These are phyloP conservation scores for Ceratocystis variospora DNA, from an alignment of 2,329 filamentous ascomycete genomes.

Conservation along the genomic window DNA sequence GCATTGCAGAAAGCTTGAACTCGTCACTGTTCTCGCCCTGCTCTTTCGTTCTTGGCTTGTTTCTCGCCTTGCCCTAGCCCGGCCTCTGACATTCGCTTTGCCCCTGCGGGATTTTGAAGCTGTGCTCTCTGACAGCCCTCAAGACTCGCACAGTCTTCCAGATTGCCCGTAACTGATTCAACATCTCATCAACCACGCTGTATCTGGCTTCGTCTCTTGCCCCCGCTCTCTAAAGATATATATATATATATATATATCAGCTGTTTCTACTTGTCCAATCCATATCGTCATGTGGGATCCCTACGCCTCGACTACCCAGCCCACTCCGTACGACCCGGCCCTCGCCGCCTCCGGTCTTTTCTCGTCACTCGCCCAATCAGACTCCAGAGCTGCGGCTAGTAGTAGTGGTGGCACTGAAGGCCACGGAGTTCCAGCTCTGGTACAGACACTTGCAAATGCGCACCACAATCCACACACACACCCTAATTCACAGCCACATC, in stretches of 20 bases:
- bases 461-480: not conserved
- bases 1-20: not conserved
- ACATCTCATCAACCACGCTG: not conserved
- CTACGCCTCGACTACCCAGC: slow-evolving; percentile 8
- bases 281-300: slow-evolving; percentile 17
- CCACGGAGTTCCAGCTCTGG: not conserved
- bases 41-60: not conserved
- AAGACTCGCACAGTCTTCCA: not conserved
- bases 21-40: not conserved
- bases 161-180: not conserved
- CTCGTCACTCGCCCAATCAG: not conserved
- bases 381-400: not conserved
- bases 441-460: not conserved
- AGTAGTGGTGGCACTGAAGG: not conserved
- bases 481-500: not conserved
- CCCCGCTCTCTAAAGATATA: not conserved
- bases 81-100: no score
- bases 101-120: not conserved
- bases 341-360: not conserved
- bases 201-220: not conserved
- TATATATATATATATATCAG: no score
- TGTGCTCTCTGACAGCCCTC: not conserved
- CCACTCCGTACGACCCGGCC: not conserved
- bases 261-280: no score
- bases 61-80: not conserved